phyloP scores from a whole-genome alignment of 495 filamentous ascomycete species.

The Podospora fimiseda region DNA sequence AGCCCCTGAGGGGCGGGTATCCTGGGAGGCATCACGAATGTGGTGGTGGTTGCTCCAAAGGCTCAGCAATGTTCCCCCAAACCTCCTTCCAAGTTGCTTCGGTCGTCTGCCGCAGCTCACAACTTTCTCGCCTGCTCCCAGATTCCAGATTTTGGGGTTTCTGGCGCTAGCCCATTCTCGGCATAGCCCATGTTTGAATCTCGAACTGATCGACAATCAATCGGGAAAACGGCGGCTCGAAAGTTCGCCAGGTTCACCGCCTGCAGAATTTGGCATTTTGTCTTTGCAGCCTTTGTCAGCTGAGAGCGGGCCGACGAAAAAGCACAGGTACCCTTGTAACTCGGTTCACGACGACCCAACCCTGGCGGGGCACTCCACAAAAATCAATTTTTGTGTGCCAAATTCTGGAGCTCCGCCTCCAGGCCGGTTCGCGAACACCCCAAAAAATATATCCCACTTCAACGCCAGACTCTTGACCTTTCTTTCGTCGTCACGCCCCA shows the following conservation, averaged over 20 bases:
- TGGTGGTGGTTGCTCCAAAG: constrained; percentile 6
- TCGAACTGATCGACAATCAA: background rate
- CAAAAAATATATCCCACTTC: constrained; percentile 28
- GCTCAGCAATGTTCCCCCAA: constrained; percentile 11
- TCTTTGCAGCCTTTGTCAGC: background rate
- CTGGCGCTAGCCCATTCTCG: constrained; percentile 6
- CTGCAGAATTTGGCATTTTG: background rate
- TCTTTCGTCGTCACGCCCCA: constrained; percentile 39
- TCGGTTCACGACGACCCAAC: constrained; percentile 16
- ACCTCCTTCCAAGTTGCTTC: constrained; percentile 15
- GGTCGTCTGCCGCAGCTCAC: constrained; percentile 8
- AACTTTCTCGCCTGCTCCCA: constrained; percentile 20
- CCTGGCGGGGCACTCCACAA: constrained; percentile 36
- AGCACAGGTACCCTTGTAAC: background rate
- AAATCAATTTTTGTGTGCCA: constrained; percentile 33
- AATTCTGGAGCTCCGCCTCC: constrained; percentile 23
- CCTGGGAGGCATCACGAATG: constrained; percentile 64
- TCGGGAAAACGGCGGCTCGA: constrained; percentile 13
- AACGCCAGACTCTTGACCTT: constrained; percentile 36
- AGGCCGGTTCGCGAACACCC: constrained; percentile 20
- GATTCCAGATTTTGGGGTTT: constrained; percentile 26
- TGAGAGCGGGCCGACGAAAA: constrained; percentile 1
- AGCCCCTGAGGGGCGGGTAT: constrained; percentile 58
- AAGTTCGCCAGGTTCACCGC: constrained; percentile 3
- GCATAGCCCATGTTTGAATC: constrained; percentile 3